Conservation (phyloP, 306 rosid genomes). For the Spatholobus suberectus region DNA sequence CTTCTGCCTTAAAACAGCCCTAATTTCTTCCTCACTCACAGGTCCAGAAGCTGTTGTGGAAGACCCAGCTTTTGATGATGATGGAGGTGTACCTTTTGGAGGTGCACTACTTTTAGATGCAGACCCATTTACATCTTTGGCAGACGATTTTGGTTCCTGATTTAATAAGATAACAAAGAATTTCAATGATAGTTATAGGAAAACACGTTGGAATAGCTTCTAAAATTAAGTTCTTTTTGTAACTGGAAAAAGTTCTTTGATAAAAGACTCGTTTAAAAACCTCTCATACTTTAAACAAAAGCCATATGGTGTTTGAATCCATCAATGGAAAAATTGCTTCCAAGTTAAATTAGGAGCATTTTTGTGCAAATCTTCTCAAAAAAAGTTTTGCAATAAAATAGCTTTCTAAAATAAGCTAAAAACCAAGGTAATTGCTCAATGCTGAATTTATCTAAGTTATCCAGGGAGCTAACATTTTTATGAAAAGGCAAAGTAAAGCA, state of each 20-base stretch:
- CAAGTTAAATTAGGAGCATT: not conserved
- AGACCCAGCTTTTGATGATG: slow-evolving; percentile 56
- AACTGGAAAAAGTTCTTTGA: not conserved
- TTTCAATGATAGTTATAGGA: slow-evolving; percentile 18
- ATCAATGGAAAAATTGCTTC: slow-evolving; percentile 13
- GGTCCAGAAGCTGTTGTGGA: slow-evolving; percentile 71
- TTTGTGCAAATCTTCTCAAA: not conserved
- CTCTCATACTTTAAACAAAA: not conserved
- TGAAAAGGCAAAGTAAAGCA: slow-evolving; percentile 11
- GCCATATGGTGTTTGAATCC: slow-evolving; percentile 19
- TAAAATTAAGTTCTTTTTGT: not conserved
- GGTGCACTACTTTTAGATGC: slow-evolving; percentile 61
- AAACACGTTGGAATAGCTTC: slow-evolving; percentile 14
- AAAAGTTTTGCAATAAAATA: not conserved
- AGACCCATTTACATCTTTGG: slow-evolving; percentile 59
- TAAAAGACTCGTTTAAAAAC: not conserved
- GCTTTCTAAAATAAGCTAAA: slow-evolving; percentile 10
- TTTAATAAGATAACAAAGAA: slow-evolving; percentile 38
- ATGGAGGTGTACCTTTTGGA: slow-evolving; percentile 57
- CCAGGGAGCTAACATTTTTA: slow-evolving; percentile 4
- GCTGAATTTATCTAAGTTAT: not conserved
- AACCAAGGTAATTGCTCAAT: not conserved
- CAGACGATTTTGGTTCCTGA: slow-evolving; percentile 73
- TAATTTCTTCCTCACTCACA: slow-evolving; percentile 88
- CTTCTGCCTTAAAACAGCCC: slow-evolving; percentile 81